Conservation (phyloP, 192 early-diverging fungal genomes). For the Linnemannia elongata region DNA sequence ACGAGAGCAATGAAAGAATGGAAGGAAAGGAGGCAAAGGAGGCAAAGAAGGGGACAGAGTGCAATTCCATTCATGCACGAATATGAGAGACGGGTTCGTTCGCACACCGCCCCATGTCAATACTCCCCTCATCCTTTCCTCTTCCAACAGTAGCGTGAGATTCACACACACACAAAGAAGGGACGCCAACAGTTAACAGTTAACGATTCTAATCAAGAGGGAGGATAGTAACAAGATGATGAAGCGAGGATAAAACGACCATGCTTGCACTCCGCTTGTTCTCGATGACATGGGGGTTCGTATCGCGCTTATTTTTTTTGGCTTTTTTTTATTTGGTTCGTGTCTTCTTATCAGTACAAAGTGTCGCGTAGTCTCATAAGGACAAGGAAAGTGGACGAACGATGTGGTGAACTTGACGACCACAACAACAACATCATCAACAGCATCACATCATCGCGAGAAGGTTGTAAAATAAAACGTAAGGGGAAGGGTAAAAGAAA, state of each 20-base stretch:
- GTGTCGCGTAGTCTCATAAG: not conserved
- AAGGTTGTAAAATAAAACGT: not conserved
- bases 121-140: not conserved
- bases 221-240: too few species aligned
- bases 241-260: too few species aligned
- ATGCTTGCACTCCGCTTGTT: too few species aligned
- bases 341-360: not conserved
- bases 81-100: too few species aligned
- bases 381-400: not conserved
- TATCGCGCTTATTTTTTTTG: not conserved
- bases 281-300: not conserved
- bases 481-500: not conserved
- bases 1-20: not conserved
- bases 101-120: not conserved
- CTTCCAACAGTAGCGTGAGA: not conserved
- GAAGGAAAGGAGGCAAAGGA: not conserved
- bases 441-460: not conserved
- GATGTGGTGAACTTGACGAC: not conserved
- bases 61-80: not conserved
- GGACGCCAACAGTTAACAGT: too few species aligned
- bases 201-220: too few species aligned
- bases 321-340: not conserved
- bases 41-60: not conserved
- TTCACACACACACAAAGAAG: not conserved
- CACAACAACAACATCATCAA: not conserved